These are phyloP conservation scores for Kuraishia cidri DNA, from an alignment of 805 yeast genomes.

Conservation along the genomic window DNA sequence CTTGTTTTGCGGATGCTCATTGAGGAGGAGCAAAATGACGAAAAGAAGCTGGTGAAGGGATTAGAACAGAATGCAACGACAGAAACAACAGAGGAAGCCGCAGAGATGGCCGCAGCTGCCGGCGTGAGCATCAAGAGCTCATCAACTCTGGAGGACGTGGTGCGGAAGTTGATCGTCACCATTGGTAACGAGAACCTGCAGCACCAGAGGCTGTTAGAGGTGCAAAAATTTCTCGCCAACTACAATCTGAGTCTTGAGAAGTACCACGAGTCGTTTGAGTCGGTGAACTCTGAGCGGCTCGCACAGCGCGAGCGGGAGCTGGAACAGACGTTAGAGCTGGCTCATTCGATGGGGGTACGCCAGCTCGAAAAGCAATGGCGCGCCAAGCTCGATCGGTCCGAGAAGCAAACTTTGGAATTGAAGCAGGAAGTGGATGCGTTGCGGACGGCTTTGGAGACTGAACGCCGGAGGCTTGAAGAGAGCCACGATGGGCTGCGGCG, in stretches of 20 bases:
- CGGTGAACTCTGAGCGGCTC: too few relatives aligned
- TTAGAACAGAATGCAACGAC: constrained; percentile 32
- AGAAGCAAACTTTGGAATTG: too few relatives aligned
- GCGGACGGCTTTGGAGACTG: too few relatives aligned
- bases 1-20: constrained; percentile 10
- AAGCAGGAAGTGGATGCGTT: too few relatives aligned
- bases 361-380: too few relatives aligned
- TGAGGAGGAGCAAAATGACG: constrained; percentile 23
- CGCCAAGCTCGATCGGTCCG: too few relatives aligned
- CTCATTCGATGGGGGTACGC: too few relatives aligned
- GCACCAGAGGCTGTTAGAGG: constrained; percentile 41
- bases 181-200: constrained; percentile 52
- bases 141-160: constrained; percentile 43
- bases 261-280: neutral
- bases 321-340: too few relatives aligned
- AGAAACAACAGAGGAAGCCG: neutral
- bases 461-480: too few relatives aligned
- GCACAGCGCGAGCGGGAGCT: too few relatives aligned
- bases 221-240: constrained; percentile 43
- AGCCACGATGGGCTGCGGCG: too few relatives aligned
- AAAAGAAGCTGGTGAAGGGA: constrained; percentile 40
- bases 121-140: constrained; percentile 50
- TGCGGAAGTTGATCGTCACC: constrained; percentile 44
- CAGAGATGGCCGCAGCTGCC: constrained; percentile 9
- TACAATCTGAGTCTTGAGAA: constrained; percentile 22